Evolutionary conservation across 352 stramenopile genomes (phyloP).

Genomic region (Phytopythium vexans): DNA sequence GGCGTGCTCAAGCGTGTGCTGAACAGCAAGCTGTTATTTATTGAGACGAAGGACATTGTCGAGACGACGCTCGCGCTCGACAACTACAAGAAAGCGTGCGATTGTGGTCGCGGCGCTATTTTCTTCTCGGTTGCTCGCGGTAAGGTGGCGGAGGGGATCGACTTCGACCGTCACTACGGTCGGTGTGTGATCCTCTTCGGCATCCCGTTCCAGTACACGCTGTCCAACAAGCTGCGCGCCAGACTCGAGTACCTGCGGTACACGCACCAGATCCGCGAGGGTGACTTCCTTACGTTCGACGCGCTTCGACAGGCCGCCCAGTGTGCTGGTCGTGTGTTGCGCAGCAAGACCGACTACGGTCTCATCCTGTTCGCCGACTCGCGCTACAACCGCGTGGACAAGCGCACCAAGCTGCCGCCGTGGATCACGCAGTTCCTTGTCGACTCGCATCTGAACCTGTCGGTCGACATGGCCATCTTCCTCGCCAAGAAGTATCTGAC

Average conservation of each 20-base stretch:
- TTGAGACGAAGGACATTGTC: conserved; percentile 99
- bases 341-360: conserved; percentile 99
- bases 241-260: conserved; percentile 97
- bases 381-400: conserved; percentile 97
- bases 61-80: conserved; percentile 98
- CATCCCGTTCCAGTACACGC: conserved; percentile 99
- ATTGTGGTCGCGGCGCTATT: conserved; percentile 94
- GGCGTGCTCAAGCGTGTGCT: conserved; percentile 93
- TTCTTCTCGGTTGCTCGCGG: conserved; percentile 98
- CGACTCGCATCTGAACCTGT: conserved; percentile 96
- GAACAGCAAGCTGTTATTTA: conserved; percentile 98
- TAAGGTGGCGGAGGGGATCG: conserved; percentile 99
- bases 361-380: conserved; percentile 98
- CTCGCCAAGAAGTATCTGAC: conserved; percentile 95
- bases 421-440: conserved; percentile 98
- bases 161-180: conserved; percentile 99
- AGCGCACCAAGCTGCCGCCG: conserved; percentile 96
- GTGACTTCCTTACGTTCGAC: conserved; percentile 99
- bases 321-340: conserved; percentile 97
- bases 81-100: conserved; percentile 98
- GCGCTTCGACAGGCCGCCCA: conserved; percentile 96
- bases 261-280: conserved; percentile 90
- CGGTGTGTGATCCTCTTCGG: conserved; percentile 98
- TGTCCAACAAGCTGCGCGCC: conserved; percentile 91
- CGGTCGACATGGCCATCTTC: conserved; percentile 94